Evolutionary conservation across 83 land plant species (phyloP).

Genomic region (Picea abies): DNA sequence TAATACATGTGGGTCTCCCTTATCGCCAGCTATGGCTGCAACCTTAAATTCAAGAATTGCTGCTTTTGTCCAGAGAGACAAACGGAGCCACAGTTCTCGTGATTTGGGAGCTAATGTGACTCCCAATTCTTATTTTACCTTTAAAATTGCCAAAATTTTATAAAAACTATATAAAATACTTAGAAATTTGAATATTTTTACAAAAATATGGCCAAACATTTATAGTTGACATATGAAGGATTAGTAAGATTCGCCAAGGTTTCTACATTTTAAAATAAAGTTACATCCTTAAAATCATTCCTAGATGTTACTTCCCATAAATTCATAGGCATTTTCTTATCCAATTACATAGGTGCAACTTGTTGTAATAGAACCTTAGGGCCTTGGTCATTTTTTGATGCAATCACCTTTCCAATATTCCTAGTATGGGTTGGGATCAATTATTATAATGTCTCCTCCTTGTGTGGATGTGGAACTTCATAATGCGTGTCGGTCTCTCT

Average conservation of each 20-base stretch:
- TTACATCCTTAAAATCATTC: too few species aligned
- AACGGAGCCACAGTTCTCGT: conserved; percentile 55
- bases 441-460: conserved; percentile 41
- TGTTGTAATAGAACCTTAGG: conserved; percentile 19
- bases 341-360: conserved; percentile 15
- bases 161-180: too few species aligned
- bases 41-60: not conserved
- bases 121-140: too few species aligned
- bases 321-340: conserved; percentile 43
- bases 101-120: conserved; percentile 24
- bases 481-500: conserved; percentile 35
- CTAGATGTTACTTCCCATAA: too few species aligned
- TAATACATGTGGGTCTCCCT: conserved; percentile 37
- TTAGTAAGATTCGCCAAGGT: too few species aligned
- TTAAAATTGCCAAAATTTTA: too few species aligned
- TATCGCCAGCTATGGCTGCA: conserved; percentile 42
- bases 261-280: too few species aligned
- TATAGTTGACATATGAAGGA: too few species aligned
- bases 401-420: conserved; percentile 43
- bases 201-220: too few species aligned
- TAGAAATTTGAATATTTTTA: too few species aligned
- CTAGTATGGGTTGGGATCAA: conserved; percentile 13
- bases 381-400: conserved; percentile 35
- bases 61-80: conserved; percentile 54
- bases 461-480: conserved; percentile 34